Evolutionary conservation across 1,284 basidiomycete genomes (phyloP), one percentile per base, ranked within the genome.

Genomic region (Pseudozyma tsukubaensis): DNA sequence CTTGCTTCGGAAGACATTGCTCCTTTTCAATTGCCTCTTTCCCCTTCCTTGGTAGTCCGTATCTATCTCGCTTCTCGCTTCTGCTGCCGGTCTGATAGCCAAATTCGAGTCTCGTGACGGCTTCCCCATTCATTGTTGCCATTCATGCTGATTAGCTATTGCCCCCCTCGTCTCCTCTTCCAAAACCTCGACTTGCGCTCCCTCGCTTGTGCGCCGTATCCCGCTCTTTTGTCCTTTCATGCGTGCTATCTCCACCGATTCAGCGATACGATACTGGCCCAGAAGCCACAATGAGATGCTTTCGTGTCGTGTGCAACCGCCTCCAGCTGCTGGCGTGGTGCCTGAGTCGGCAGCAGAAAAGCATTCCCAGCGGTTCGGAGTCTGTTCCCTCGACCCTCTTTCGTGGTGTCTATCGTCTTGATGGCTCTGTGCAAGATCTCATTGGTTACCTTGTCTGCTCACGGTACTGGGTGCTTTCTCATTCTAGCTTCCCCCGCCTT

Each of bases 1-100:
- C 34, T 32, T 59, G 60, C 67, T 64, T 70, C 67, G 67, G 67
- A 70, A 70, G 60, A 70, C 60, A 35, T 47, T 70, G 67, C 60
- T 70, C 67, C 67, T 63, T 70, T 63, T 60, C 42, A 63, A 69
- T 69, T 56, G 43, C 52, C 55, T 53, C 5, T 50, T 24, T 34
- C 19, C n/a, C 39, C 29, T 50, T 42, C 39, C 29, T n/a, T 29
- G 21, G 18, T n/a, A 18, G 37, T 44, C 12, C 13, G 13, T 35
- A 16, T 19, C 13, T 18, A 12, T 29, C 18, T 40, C 32, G 40
- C 44, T 35, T 29, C 34, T 14, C 48, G 11, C 13, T 40, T 14
- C 39, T 16, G 47, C 21, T 54, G 40, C 60, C 60, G 60, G 53
- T 57, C 43, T 63, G 59, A 50, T 62, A 62, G 48, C 52, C 53